Evolutionary conservation across 495 filamentous ascomycete species (phyloP).

Genomic region (Penicillium cataractarum): DNA sequence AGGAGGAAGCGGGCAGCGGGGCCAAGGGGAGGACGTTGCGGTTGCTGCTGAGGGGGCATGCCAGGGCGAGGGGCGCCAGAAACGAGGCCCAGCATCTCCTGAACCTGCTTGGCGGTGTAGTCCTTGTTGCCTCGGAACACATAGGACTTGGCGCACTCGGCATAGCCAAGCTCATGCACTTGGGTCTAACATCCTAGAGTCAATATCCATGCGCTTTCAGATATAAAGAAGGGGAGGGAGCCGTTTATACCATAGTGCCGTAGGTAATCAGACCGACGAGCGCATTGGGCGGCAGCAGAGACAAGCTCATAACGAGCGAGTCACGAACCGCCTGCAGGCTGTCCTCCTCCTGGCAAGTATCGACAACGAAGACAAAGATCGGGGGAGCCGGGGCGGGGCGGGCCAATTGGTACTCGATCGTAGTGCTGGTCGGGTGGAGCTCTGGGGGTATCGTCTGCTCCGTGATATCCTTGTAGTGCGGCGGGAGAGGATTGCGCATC

Average conservation of each 20-base stretch:
- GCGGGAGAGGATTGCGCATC: conserved; percentile 89
- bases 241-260: conserved; percentile 84
- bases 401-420: conserved; percentile 95
- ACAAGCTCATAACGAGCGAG: conserved; percentile 95
- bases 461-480: conserved; percentile 99
- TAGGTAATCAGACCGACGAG: conserved; percentile 95
- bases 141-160: conserved; percentile 98
- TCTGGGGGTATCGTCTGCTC: conserved; percentile 93
- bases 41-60: conserved; percentile 67
- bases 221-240: neutral
- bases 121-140: conserved; percentile 99
- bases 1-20: conserved; percentile 89
- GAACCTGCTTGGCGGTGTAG: conserved; percentile 93
- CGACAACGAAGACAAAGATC: conserved; percentile 97
- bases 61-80: conserved; percentile 72
- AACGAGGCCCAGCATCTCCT: conserved; percentile 89
- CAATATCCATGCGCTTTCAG: conserved; percentile 24
- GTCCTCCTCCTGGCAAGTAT: conserved; percentile 98
- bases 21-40: conserved; percentile 77
- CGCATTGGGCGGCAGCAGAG: conserved; percentile 88
- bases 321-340: conserved; percentile 95
- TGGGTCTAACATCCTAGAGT: conserved; percentile 62
- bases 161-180: conserved; percentile 98
- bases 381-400: conserved; percentile 91
- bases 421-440: conserved; percentile 90